Base-by-base conservation (phyloP, 2,329 filamentous ascomycete genomes). In the Colletotrichum sp. region DNA sequence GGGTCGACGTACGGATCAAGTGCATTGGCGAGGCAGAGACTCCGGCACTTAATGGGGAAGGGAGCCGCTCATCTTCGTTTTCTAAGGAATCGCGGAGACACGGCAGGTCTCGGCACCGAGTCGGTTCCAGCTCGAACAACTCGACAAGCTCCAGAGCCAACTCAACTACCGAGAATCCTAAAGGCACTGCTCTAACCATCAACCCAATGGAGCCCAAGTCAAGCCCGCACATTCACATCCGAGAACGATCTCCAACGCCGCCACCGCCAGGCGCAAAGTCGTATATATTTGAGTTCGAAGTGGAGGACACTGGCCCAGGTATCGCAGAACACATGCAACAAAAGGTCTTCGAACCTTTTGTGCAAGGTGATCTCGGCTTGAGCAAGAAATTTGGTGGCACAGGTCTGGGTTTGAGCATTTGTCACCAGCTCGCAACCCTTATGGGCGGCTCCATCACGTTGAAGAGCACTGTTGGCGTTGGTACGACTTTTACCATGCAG, bases 381-480 rank as follows among this genome's bases (percentile, higher is more conserved):
- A 98, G 94, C 86, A 98, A 95, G 84, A 97, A 97, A 81, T 98
- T 94, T 82, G 95, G 95, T 21, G 96, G 96, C 18, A 98, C 96
- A 1, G 96, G 96, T 6, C 87, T 98, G 3, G 96, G 96, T 3
- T 84, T 98, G 71, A 96, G 94, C 81, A 98, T 98, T 80, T 98
- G 95, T 85, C 94, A 95, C 24, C 96, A 98, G 83, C 87, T 98
- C 49, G 95, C 95, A 5, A 92, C 88, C 18, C 86, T 98, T 18
- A 98, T 98, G 95, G 93, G 93, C 66, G 96, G 96, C 12, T 91
- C 87, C 1, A 95, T 98, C 67, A 88, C 88, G 4, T 87, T 98
- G 44, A 90, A 89, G 77, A 98, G 95, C 81, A 91, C 92, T 8
- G 87, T 94, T 18, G 94, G 94, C 1, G 89, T 92, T 13, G 96